Evolutionary conservation across 2,329 filamentous ascomycete species (phyloP).

Genomic region (Fusarium succisae): DNA sequence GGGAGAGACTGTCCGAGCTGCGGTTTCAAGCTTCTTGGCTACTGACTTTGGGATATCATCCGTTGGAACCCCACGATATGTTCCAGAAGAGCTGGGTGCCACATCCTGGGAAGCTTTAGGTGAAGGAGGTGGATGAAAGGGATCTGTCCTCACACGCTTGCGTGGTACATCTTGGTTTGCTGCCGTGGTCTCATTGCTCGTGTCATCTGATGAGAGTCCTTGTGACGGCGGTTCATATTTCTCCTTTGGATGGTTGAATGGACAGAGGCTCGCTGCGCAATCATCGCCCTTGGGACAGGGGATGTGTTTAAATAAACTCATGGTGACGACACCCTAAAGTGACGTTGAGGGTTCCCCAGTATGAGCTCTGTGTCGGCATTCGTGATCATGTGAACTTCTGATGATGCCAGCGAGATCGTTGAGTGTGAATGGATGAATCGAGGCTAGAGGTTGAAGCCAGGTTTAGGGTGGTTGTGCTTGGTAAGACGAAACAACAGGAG

Average conservation of each 20-base stretch:
- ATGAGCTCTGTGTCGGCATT: background rate
- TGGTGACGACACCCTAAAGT: constrained; percentile 22
- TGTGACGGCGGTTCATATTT: constrained; percentile 20
- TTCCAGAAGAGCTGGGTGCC: constrained; percentile 3
- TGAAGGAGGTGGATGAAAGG: constrained; percentile 17
- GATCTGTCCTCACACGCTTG: constrained; percentile 45
- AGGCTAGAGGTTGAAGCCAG: constrained; percentile 6
- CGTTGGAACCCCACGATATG: background rate
- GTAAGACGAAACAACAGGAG: constrained; percentile 3
- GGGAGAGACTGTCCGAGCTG: constrained; percentile 47
- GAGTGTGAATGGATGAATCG: background rate
- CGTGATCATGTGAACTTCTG: background rate
- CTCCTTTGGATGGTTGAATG: constrained; percentile 58
- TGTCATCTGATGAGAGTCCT: background rate
- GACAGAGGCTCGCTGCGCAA: constrained; percentile 61
- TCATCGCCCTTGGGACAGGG: constrained; percentile 59
- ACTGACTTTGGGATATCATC: background rate
- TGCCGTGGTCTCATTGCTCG: constrained; percentile 6
- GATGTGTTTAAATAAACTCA: constrained; percentile 58
- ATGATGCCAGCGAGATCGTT: background rate
- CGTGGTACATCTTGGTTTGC: constrained; percentile 43
- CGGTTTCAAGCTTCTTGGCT: constrained; percentile 33
- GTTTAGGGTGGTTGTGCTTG: constrained; percentile 7
- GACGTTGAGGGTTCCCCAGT: background rate
- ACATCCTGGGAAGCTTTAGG: constrained; percentile 7